Evolutionary conservation across 2,329 filamentous ascomycete genomes (phyloP).

Genomic region (Sclerotinia spermophila): DNA sequence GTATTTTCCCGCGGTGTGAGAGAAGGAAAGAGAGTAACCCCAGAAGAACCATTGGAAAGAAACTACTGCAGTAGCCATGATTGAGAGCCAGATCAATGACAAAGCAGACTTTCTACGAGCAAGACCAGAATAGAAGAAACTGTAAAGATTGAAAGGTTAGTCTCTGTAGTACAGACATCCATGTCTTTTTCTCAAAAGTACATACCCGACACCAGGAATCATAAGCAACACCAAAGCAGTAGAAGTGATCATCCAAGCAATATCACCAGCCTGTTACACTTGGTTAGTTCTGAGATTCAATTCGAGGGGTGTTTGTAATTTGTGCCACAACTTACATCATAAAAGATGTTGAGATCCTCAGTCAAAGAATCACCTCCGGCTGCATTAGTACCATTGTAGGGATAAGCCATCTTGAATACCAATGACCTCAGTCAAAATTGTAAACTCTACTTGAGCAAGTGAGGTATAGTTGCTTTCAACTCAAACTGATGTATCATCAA

Average conservation of each 20-base stretch:
- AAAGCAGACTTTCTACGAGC: conserved; percentile 85
- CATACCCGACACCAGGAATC: conserved; percentile 81
- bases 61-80: conserved; percentile 80
- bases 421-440: background rate
- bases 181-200: conserved; percentile 25
- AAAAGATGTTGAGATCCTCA: conserved; percentile 77
- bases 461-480: background rate
- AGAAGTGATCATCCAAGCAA: conserved; percentile 77
- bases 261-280: conserved; percentile 67
- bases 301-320: background rate
- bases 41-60: conserved; percentile 82
- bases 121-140: conserved; percentile 88
- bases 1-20: conserved; percentile 56
- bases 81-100: conserved; percentile 84
- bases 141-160: conserved; percentile 25
- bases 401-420: conserved; percentile 31
- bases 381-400: conserved; percentile 52
- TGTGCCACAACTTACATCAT: conserved; percentile 55
- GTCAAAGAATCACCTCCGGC: conserved; percentile 59
- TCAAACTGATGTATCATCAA: background rate
- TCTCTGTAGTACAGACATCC: conserved; percentile 21
- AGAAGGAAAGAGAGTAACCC: conserved; percentile 43
- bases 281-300: conserved; percentile 45
- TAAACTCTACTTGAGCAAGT: background rate
- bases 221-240: conserved; percentile 84